Evolutionary conservation across 345 rosid species (phyloP).

Genomic region (Eutrema japonicum): DNA sequence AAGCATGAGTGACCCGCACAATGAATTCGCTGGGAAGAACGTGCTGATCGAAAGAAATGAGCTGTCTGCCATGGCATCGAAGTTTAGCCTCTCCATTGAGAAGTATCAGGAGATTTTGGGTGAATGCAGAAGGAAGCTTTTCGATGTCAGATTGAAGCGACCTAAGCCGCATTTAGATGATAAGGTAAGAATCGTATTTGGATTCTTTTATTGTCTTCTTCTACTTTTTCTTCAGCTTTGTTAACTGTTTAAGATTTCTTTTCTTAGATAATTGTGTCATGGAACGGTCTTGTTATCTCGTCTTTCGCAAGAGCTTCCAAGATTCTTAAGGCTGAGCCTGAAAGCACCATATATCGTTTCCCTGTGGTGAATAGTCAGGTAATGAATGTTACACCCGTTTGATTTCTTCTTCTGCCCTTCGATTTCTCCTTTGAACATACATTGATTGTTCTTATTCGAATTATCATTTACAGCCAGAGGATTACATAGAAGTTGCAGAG

Average conservation of each 20-base stretch:
- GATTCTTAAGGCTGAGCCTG: constrained; percentile 66
- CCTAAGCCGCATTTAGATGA: constrained; percentile 96
- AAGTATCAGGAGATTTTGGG: constrained; percentile 77
- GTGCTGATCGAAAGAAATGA: constrained; percentile 84
- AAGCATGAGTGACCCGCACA: constrained; percentile 81
- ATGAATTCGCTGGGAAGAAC: constrained; percentile 78
- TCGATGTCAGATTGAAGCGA: constrained; percentile 63
- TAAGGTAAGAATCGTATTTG: constrained; percentile 51
- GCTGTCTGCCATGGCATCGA: constrained; percentile 62
- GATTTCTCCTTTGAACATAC: not conserved
- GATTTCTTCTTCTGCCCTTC: not conserved
- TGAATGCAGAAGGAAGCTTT: constrained; percentile 74
- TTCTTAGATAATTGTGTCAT: constrained; percentile 82
- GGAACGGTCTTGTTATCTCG: constrained; percentile 94
- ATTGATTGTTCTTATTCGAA: not conserved
- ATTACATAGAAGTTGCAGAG: constrained; percentile 80
- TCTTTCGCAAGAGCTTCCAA: constrained; percentile 88
- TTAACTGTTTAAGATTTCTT: constrained; percentile 11
- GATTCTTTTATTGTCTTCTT: not conserved
- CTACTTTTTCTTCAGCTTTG: constrained; percentile 27
- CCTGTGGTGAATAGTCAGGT: constrained; percentile 80
- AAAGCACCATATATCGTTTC: constrained; percentile 54
- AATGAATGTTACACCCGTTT: constrained; percentile 33
- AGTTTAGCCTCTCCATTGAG: constrained; percentile 57
- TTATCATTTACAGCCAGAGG: constrained; percentile 61